Evolutionary conservation across 805 yeast species (phyloP).

Genomic region (Schizosaccharomyces lindneri): DNA sequence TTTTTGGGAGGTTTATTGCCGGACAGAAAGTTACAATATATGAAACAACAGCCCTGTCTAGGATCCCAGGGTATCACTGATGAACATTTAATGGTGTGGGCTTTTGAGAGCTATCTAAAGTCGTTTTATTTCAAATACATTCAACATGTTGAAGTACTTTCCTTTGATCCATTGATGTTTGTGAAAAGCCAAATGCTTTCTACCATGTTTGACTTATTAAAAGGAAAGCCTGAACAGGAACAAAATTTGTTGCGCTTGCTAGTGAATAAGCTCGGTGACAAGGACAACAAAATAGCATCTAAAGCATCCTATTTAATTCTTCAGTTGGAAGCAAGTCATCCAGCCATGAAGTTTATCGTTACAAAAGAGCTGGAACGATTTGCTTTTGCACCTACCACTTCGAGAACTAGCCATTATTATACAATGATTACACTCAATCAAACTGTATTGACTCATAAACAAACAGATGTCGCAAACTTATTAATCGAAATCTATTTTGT

Average conservation of each 20-base stretch:
- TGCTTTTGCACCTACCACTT: slow-evolving; percentile 43
- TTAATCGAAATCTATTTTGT: slow-evolving; percentile 67
- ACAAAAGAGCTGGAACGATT: slow-evolving; percentile 61
- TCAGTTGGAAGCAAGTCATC: slow-evolving; percentile 70
- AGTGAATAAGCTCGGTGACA: slow-evolving; percentile 83
- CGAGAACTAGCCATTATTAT: slow-evolving; percentile 45
- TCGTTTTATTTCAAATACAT: slow-evolving; percentile 48
- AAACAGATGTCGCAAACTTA: slow-evolving; percentile 57
- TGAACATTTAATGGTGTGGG: slow-evolving; percentile 37
- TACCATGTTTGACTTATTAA: slow-evolving; percentile 57
- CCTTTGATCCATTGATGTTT: slow-evolving; percentile 79
- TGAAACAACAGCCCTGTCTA: slow-evolving; percentile 44
- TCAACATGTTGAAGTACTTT: slow-evolving; percentile 47
- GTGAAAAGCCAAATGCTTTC: slow-evolving; percentile 56
- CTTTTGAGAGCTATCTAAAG: slow-evolving; percentile 77
- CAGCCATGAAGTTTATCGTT: slow-evolving; percentile 75
- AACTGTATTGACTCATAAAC: slow-evolving; percentile 60
- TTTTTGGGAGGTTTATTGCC: slow-evolving; percentile 59
- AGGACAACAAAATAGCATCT: slow-evolving; percentile 71
- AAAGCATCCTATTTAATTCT: slow-evolving; percentile 62
- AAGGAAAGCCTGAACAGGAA: slow-evolving; percentile 87
- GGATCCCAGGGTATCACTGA: slow-evolving; percentile 12
- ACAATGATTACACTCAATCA: slow-evolving; percentile 75
- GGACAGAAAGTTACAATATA: slow-evolving; percentile 54
- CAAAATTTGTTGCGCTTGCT: slow-evolving; percentile 70